phyloP scores from a whole-genome alignment of 345 rosid species.

The Populus ilicifolia region DNA sequence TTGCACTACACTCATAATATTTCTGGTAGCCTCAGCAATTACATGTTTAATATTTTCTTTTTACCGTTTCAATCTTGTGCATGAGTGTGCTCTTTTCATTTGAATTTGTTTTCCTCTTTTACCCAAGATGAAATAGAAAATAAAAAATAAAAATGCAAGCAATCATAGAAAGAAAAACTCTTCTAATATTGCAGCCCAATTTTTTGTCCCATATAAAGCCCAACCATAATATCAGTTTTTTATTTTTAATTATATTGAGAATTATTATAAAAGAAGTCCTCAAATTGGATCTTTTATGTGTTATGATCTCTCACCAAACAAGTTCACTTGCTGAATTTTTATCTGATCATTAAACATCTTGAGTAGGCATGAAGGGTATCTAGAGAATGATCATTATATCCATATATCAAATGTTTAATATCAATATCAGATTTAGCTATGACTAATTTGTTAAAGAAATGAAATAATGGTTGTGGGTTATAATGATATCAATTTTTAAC shows the following conservation, averaged over 20 bases:
- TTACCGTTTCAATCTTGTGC: background rate
- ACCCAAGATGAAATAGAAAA: background rate
- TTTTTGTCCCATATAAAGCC: background rate
- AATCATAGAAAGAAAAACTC: background rate
- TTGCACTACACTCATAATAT: no score
- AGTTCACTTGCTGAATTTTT: background rate
- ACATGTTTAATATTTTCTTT: no score
- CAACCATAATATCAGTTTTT: no score
- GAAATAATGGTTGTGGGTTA: background rate
- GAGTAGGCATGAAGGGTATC: background rate
- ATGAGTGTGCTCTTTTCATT: background rate
- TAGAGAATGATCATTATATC: background rate
- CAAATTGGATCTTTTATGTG: background rate
- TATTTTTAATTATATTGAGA: background rate
- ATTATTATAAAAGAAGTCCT: background rate
- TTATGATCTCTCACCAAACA: background rate
- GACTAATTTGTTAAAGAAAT: background rate
- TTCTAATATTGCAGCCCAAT: background rate
- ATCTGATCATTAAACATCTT: background rate
- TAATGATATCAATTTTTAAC: background rate
- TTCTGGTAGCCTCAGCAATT: no score
- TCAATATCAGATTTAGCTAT: no score
- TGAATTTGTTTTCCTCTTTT: background rate
- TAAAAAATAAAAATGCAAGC: background rate
- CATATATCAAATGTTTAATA: no score